Evolutionary conservation across 129 eudicot genomes (phyloP).

Genomic region (Flaveria brownii): DNA sequence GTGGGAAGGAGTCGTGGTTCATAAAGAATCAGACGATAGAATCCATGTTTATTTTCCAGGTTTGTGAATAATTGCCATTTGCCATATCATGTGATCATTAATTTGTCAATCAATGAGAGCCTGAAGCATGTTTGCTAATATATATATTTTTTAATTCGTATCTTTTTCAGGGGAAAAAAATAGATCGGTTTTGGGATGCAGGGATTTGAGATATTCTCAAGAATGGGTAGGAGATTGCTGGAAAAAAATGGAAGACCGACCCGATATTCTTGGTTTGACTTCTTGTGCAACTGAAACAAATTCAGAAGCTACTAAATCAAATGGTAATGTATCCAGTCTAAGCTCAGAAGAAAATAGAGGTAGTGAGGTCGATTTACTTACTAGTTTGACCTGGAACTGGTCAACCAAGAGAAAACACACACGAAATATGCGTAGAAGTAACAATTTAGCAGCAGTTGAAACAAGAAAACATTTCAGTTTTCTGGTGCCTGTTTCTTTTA

Average conservation of each 20-base stretch:
- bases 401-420: conserved; percentile 55
- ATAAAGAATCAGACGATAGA: conserved; percentile 47
- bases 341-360: conserved; percentile 17
- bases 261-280: conserved; percentile 44
- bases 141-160: background rate
- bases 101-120: background rate
- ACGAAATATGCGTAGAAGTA: conserved; percentile 31
- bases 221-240: conserved; percentile 73
- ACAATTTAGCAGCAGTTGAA: conserved; percentile 14
- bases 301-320: conserved; percentile 12
- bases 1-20: conserved; percentile 94
- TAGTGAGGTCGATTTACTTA: conserved; percentile 44
- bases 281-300: conserved; percentile 23
- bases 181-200: conserved; percentile 27
- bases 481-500: conserved; percentile 28
- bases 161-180: conserved; percentile 54
- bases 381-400: conserved; percentile 62
- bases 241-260: conserved; percentile 52
- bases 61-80: conserved; percentile 2
- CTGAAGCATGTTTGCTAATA: background rate
- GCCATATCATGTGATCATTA: background rate
- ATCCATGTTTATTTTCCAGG: conserved; percentile 79
- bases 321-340: conserved; percentile 15
- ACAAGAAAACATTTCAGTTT: conserved; percentile 37
- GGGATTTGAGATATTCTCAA: conserved; percentile 60